Base-by-base conservation (phyloP, 2,329 filamentous ascomycete genomes). In the Penicillium fuscoglaucum region DNA sequence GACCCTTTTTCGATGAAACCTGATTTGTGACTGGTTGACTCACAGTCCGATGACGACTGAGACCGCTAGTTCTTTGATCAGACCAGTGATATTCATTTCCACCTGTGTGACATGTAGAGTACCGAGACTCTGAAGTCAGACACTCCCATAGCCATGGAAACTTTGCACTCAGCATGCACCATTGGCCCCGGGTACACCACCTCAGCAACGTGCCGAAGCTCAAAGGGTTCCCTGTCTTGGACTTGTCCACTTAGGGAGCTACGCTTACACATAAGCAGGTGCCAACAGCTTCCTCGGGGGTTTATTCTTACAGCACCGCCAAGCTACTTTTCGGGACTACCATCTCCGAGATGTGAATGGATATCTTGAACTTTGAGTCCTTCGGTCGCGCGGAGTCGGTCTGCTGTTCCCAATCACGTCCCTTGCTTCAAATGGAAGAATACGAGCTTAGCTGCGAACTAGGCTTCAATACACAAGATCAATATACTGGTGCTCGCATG, bases 11-110 rank as follows among this genome's bases (percentile, higher is more conserved):
- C 46, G 35, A 33, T 37, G 6, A 19, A 19, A 28, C 10, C 43
- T 54, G 39, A 28, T 35, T 24, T 48, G 44, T 58, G 53, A 40
- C 37, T 52, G 59, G 45, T 62, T 65, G 62, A 65, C 56, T 61
- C 54, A 58, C 33, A 58, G 49, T 40, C 28, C 21, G 51, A 52
- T 35, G 12, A 57, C 40, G 26, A 57, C 52, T 35, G 35, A 49
- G 24, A 46, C 55, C 17, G 33, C 7, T 24, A 47, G 35, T 41
- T 47, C 53, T 57, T 49, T 55, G 21, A 40, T 41, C 28, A n/a
- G 28, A 44, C 47, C 55, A 44, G 57, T 43, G 6, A 49, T 12
- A 55, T 50, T 50, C 37, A 26, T 58, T 59, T 13, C 41, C 21
- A 13, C 12, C 19, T 56, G 55, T 59, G 49, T 52, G 39, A 59